A percentile compares a stretch with the other conserved stretches of the same genome.
phyloP scores from a whole-genome alignment of 129 eudicot genomes.

The Flaveria brownii region DNA sequence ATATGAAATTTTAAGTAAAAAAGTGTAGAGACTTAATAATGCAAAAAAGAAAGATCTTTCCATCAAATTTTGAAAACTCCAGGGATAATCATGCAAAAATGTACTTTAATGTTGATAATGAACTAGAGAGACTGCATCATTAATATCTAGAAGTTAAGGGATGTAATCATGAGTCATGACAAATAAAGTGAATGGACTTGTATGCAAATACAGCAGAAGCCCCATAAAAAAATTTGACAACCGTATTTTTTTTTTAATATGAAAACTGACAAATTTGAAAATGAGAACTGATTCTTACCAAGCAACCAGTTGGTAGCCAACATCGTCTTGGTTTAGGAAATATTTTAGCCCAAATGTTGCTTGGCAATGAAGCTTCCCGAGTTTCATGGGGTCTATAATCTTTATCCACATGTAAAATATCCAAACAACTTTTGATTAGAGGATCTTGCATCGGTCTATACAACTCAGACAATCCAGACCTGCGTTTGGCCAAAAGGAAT shows the following conservation, averaged over 20 bases:
- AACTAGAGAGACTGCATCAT: background rate
- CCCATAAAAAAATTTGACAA: background rate
- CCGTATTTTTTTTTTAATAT: background rate
- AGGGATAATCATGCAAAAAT: background rate
- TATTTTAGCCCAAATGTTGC: conserved; percentile 64
- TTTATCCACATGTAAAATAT: conserved; percentile 57
- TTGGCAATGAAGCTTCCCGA: conserved; percentile 39
- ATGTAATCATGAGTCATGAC: background rate
- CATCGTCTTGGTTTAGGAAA: conserved; percentile 78
- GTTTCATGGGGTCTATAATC: conserved; percentile 48
- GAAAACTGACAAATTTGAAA: background rate
- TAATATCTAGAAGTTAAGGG: background rate
- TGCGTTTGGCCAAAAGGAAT: conserved; percentile 23
- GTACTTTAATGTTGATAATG: background rate
- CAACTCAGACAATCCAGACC: conserved; percentile 64
- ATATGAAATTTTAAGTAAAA: background rate
- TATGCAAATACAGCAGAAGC: background rate
- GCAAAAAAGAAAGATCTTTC: background rate
- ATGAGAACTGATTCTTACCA: conserved; percentile 41
- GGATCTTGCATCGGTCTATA: conserved; percentile 85
- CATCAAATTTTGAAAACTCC: background rate
- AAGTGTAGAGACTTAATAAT: background rate
- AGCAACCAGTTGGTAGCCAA: conserved; percentile 98
- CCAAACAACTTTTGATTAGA: conserved; percentile 65
- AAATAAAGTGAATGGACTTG: background rate